phyloP scores from a whole-genome alignment of 2,329 filamentous ascomycete genomes.

The Phyllosticta citriasiana region DNA sequence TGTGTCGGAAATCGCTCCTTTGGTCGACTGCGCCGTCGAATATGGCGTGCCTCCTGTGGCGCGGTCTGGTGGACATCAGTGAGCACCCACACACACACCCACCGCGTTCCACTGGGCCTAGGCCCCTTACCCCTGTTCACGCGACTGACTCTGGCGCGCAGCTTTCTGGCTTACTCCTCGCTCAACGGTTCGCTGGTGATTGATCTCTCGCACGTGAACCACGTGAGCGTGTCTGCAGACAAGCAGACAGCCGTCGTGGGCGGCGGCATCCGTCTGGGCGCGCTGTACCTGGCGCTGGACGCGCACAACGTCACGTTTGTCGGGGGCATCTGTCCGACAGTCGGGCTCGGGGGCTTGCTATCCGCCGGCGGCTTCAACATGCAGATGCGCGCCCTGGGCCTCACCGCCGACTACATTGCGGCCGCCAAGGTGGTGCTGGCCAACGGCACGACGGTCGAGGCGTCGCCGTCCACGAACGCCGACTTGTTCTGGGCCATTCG shows the following conservation, averaged over 20 bases:
- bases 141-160: background rate
- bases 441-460: conserved; percentile 20
- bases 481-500: conserved; percentile 29
- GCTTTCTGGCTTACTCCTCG: conserved; percentile 10
- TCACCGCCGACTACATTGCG: conserved; percentile 23
- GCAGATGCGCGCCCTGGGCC: conserved; percentile 12
- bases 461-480: conserved; percentile 19
- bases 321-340: conserved; percentile 5
- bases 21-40: background rate
- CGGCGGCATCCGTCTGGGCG: conserved; percentile 22
- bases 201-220: conserved; percentile 16
- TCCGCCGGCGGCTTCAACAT: background rate
- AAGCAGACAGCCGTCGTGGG: conserved; percentile 22
- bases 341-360: background rate
- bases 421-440: conserved; percentile 24
- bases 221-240: conserved; percentile 20
- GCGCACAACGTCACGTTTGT: conserved; percentile 5
- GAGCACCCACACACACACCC: background rate
- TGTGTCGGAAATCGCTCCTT: background rate
- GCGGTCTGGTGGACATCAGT: background rate
- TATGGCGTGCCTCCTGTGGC: background rate
- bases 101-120: background rate
- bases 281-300: conserved; percentile 21
- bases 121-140: background rate
- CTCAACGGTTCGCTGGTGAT: conserved; percentile 14